Percentiles rank a stretch among this genome's conserved stretches.
These are phyloP conservation scores for Ceratorhiza oryzae-sativae DNA, from an alignment of 1,284 basidiomycete genomes.

Conservation along the genomic window DNA sequence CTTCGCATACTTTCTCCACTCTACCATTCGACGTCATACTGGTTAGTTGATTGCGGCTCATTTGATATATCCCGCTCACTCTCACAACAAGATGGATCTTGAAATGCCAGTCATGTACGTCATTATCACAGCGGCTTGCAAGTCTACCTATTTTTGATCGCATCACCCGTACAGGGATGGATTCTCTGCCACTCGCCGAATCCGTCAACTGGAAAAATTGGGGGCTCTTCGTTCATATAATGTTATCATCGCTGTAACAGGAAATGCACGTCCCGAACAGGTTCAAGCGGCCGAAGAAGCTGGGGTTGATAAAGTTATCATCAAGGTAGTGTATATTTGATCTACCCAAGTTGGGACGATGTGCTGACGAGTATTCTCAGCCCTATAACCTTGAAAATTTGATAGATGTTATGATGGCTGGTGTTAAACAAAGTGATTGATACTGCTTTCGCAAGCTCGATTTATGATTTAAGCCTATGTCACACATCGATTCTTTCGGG, in stretches of 20 bases:
- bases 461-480: background rate
- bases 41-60: constrained; percentile 39
- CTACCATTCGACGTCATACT: constrained; percentile 46
- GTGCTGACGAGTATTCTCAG: background rate
- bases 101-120: constrained; percentile 49
- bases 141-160: constrained; percentile 27
- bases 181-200: constrained; percentile 46
- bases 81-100: constrained; percentile 49
- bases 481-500: too few relatives aligned
- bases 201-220: constrained; percentile 45
- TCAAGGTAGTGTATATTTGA: constrained; percentile 23
- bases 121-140: background rate
- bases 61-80: constrained; percentile 46
- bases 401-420: background rate
- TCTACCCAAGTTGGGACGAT: background rate
- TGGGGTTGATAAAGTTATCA: constrained; percentile 33
- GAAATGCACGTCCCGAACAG: constrained; percentile 44
- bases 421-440: background rate
- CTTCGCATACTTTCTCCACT: background rate
- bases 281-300: constrained; percentile 29
- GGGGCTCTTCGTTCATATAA: constrained; percentile 44
- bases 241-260: constrained; percentile 47
- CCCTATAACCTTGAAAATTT: background rate
- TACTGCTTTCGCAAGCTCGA: background rate
- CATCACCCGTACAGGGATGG: constrained; percentile 42